Conservation (phyloP, 2,329 filamentous ascomycete genomes). For the Chaetomium strumarium region DNA sequence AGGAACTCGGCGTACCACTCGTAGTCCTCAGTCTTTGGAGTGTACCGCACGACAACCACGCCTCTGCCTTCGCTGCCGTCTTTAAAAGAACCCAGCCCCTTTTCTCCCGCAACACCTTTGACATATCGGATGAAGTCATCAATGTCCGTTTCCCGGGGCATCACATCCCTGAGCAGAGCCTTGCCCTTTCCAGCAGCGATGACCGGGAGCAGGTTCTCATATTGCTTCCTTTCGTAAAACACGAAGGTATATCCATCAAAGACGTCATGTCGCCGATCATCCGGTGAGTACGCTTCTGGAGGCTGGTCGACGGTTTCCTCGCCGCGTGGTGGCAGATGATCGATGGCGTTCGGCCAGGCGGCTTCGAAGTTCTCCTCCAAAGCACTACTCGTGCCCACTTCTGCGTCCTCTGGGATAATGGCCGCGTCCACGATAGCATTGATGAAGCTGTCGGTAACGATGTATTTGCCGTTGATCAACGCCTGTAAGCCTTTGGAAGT, state of each 20-base stretch:
- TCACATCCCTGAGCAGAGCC: constrained; percentile 60
- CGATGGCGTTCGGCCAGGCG: constrained; percentile 69
- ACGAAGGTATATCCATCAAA: constrained; percentile 88
- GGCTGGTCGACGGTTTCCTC: constrained; percentile 68
- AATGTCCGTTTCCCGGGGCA: constrained; percentile 57
- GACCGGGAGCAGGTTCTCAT: constrained; percentile 65
- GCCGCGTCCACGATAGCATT: constrained; percentile 63
- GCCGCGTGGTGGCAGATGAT: constrained; percentile 67
- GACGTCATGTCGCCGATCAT: constrained; percentile 58
- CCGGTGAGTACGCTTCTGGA: constrained; percentile 65
- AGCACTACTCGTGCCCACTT: constrained; percentile 44
- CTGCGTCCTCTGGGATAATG: constrained; percentile 40
- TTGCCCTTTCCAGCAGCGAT: constrained; percentile 81
- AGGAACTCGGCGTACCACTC: constrained; percentile 68
- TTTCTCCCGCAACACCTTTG: constrained; percentile 67
- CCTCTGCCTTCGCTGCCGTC: constrained; percentile 60
- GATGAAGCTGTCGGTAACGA: constrained; percentile 70
- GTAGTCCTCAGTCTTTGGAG: constrained; percentile 48
- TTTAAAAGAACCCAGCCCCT: constrained; percentile 59
- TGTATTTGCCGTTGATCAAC: constrained; percentile 70
- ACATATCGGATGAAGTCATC: constrained; percentile 76
- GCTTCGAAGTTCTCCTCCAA: constrained; percentile 75
- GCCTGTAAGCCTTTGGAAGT: constrained; percentile 82
- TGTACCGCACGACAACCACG: constrained; percentile 71
- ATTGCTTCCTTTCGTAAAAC: constrained; percentile 73